Evolutionary conservation across 2,329 filamentous ascomycete genomes (phyloP), one percentile per base, ranked within the genome.

Genomic region (Fusarium paranaense): DNA sequence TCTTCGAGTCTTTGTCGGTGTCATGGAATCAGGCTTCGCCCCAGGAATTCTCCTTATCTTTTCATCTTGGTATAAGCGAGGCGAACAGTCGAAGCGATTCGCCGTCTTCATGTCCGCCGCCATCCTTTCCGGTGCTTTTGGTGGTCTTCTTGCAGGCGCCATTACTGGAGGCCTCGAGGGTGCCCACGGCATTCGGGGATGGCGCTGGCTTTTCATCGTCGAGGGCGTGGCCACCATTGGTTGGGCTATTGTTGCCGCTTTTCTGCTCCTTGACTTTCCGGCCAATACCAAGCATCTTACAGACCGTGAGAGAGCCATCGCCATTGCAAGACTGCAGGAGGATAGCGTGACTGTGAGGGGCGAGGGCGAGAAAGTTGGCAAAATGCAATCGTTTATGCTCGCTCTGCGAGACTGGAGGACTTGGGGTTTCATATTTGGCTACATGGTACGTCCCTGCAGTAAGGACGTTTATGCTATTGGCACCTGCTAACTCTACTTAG

Each of bases 31-130:
- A 8, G 90, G 90, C 3, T 84, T 92, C 0, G 90, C 89, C 64
- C 89, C 89, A 0, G 90, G 90, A 9, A 87, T 93, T 81, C 72
- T 89, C 77, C 65, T 88, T 80, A 90, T 93, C 69, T 84, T 94
- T 0, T 91, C 89, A 0, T 92, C 90, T 69, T 94, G 92, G 92
- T 94, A 94, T 66, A 81, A 81, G 69, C 73, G 75, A 25, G 72
- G 72, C 4, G 81, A 82, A 64, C 79, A 81, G 73, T 74, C 71
- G 37, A 80, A 74, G 64, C 78, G 81, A 20, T 82, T 81, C 42
- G 91, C 91, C 6, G 89, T 93, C 30, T 94, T 93, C 85, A 94
- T 94, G 82, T 92, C 91, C 1, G 91, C 92, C 0, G 92, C 92
- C 1, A 91, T 92, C 0, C 83, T 94, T 0, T 90, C 91, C 0